Conservation (phyloP, 129 eudicot genomes). For the Solidago caesia region DNA sequence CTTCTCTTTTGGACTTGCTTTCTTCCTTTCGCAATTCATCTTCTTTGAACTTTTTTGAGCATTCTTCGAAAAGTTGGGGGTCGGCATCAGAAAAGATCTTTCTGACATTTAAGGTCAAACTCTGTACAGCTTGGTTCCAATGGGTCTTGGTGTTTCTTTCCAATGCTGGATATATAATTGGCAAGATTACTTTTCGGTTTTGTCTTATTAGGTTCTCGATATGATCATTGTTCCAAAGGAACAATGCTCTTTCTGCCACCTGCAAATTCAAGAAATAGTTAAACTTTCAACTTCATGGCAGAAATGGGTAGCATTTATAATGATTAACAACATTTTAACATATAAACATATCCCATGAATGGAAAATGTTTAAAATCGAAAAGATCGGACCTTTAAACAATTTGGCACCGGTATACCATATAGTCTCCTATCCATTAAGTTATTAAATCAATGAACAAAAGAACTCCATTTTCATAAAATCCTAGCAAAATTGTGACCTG, state of each 20-base stretch:
- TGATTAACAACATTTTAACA: slow-evolving; percentile 5
- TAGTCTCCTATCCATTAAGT: no score
- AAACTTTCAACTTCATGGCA: neutral
- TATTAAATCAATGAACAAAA: no score
- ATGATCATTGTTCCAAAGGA: slow-evolving; percentile 81
- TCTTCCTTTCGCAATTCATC: slow-evolving; percentile 54
- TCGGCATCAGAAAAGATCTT: neutral
- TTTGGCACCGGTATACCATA: neutral
- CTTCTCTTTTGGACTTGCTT: slow-evolving; percentile 47
- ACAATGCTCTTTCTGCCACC: slow-evolving; percentile 84
- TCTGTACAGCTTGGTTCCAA: slow-evolving; percentile 1
- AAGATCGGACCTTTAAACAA: neutral
- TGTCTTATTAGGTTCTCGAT: slow-evolving; percentile 59
- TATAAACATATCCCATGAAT: neutral
- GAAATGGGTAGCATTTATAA: neutral
- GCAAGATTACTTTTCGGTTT: slow-evolving; percentile 62
- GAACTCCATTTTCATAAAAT: neutral
- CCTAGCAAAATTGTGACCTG: neutral
- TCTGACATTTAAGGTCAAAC: neutral
- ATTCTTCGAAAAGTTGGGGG: slow-evolving; percentile 51
- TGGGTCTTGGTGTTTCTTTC: slow-evolving; percentile 52
- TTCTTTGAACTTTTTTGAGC: slow-evolving; percentile 60
- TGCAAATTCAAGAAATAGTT: slow-evolving; percentile 20
- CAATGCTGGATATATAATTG: slow-evolving; percentile 62
- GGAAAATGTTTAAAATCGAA: slow-evolving; percentile 12